Base-by-base conservation (phyloP, 768 basidiomycete species). In the Erythrobasidium yunnanense region DNA sequence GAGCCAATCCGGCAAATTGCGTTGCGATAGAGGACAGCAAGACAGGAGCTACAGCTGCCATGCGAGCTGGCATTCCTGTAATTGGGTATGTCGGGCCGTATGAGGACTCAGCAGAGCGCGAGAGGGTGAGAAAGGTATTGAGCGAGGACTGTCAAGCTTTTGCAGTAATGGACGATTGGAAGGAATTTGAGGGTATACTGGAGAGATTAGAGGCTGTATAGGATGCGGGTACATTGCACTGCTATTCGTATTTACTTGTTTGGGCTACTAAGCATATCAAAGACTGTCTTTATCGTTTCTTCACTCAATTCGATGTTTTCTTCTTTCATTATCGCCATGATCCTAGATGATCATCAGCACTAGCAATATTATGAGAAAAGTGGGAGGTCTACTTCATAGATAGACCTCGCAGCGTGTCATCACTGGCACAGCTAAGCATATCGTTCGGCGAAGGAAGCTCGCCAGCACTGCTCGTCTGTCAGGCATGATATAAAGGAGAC, bases 1-100 rank as follows among this genome's bases (percentile, higher is more conserved):
- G 69, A 1, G 69, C 69, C n/a, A 33, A 56, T 4, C 71, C 71
- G 2, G 34, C 45, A 13, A 33, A 70, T 25, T 66, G 67, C 57
- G 50, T 71, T 25, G 71, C 71, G 15, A 60, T 71, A 23, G 71
- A 71, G 54, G 71, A 71, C 54, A 68, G 66, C 50, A 70, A 57
- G 62, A 68, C 70, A 15, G 71, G 71, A 18, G 69, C 71, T 22
- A 70, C 71, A 5, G 69, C 71, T 3, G 73, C 73, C 18, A 69
- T 38, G 63, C 34, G 71, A 35, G 71, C 71, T 3, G 71, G 71
- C 1, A 70, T 71, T 20, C 67, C 67, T 8, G 25, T 70, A 4
- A 52, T 71, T 32, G 71, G 71, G 0, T 71, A 71, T 65, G 69
- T 68, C 2, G 71, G 71, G 4, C 66, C 71, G 5, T 71, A 68